Evolutionary conservation across 768 basidiomycete genomes (phyloP).

Genomic region (Lactarius vividus): DNA sequence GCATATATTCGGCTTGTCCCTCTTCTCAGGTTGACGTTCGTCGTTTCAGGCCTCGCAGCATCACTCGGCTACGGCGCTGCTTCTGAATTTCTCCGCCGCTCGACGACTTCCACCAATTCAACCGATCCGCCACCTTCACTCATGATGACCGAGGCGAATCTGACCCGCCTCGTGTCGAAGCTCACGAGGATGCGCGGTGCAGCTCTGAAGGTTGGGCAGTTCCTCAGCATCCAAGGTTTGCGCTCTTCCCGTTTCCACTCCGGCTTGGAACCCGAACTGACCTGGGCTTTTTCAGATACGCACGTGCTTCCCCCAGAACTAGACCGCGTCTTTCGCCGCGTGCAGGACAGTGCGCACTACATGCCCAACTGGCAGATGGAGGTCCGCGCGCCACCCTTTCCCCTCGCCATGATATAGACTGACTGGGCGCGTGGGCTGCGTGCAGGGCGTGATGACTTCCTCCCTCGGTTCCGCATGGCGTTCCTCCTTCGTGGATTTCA

Average conservation of each 20-base stretch:
- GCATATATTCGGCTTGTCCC: background rate
- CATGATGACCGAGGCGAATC: slow-evolving; percentile 89
- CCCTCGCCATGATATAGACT: background rate
- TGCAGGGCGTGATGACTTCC: slow-evolving; percentile 64
- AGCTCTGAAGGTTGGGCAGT: slow-evolving; percentile 94
- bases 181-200: slow-evolving; percentile 96
- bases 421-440: background rate
- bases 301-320: slow-evolving; percentile 84
- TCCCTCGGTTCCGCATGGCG: slow-evolving; percentile 78
- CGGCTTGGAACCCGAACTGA: background rate
- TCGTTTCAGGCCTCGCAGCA: slow-evolving; percentile 73
- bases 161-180: slow-evolving; percentile 85
- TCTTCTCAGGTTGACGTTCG: background rate
- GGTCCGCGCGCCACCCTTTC: slow-evolving; percentile 41
- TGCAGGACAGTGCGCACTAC: slow-evolving; percentile 95
- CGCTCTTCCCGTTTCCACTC: background rate
- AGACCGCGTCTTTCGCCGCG: slow-evolving; percentile 82
- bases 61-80: slow-evolving; percentile 89
- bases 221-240: slow-evolving; percentile 91
- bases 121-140: slow-evolving; percentile 45
- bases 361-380: slow-evolving; percentile 99
- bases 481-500: slow-evolving; percentile 67
- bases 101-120: slow-evolving; percentile 34
- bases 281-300: slow-evolving; percentile 56
- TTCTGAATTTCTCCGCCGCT: slow-evolving; percentile 76